Conservation (phyloP, 768 basidiomycete species). For the Daedaleopsis nitida region DNA sequence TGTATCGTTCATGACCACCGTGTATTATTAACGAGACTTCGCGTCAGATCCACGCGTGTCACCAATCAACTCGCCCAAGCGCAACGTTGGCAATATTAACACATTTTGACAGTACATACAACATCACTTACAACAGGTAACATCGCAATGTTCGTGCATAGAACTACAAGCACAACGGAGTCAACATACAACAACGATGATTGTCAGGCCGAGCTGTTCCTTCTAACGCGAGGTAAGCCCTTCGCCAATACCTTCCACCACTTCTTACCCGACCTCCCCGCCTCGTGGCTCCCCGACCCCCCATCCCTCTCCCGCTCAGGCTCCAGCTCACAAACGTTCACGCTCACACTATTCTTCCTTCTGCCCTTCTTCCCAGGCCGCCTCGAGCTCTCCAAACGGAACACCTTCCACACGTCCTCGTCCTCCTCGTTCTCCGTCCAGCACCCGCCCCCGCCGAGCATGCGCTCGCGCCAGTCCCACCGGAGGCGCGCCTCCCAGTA, state of each 20-base stretch:
- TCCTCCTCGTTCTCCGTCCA: constrained; percentile 12
- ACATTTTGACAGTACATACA: no score
- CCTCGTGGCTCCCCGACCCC: not conserved
- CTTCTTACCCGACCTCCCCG: not conserved
- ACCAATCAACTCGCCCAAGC: no score
- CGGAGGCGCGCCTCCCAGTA: constrained; percentile 10
- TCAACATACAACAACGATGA: no score
- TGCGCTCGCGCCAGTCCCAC: constrained; percentile 16
- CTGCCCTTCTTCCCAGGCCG: not conserved
- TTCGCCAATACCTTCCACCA: not conserved
- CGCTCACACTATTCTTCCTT: not conserved
- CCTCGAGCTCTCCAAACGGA: not conserved
- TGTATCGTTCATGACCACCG: no score
- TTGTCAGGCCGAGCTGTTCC: no score
- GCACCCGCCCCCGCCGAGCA: constrained; percentile 7
- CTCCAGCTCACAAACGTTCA: not conserved
- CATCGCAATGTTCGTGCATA: not conserved
- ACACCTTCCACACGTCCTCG: constrained; percentile 6
- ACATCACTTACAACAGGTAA: no score
- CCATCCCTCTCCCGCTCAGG: not conserved
- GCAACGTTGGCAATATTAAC: no score
- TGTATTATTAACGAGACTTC: no score
- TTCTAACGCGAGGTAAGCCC: not conserved
- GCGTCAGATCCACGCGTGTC: no score
- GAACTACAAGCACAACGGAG: no score